Percentiles rank a stretch among this genome's conserved stretches.
Evolutionary conservation across 2,329 filamentous ascomycete genomes (phyloP).

Genomic region (Colletotrichum ledebouriae): DNA sequence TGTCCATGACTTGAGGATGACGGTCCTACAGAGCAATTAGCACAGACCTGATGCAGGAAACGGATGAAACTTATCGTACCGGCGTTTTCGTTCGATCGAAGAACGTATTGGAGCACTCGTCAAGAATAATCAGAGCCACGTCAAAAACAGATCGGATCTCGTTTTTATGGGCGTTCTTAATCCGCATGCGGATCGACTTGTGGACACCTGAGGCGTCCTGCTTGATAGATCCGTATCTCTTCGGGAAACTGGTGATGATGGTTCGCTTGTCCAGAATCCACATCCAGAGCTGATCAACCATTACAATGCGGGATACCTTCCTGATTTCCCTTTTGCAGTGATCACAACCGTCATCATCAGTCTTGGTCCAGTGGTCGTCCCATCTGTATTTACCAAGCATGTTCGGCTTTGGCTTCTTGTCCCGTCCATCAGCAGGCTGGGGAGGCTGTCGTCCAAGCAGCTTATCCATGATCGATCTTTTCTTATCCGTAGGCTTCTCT

Average conservation of each 20-base stretch:
- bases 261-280: conserved; percentile 55
- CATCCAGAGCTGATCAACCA: conserved; percentile 62
- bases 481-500: conserved; percentile 31
- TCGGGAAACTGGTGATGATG: conserved; percentile 57
- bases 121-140: conserved; percentile 57
- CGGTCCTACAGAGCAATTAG: conserved; percentile 35
- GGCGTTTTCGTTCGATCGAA: conserved; percentile 54
- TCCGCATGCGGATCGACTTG: conserved; percentile 53
- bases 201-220: conserved; percentile 56
- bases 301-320: conserved; percentile 50
- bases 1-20: conserved; percentile 56
- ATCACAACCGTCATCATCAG: conserved; percentile 44
- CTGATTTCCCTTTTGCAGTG: conserved; percentile 18
- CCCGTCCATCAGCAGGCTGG: not conserved
- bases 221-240: conserved; percentile 58
- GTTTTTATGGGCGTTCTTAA: conserved; percentile 46
- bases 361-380: conserved; percentile 34
- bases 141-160: conserved; percentile 56
- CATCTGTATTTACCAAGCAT: conserved; percentile 27
- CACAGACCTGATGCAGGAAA: not conserved
- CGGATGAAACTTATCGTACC: not conserved
- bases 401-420: not conserved
- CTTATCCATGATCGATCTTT: not conserved
- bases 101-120: conserved; percentile 56
- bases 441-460: not conserved